phyloP scores from a whole-genome alignment of 371 early-diverging fungal species.

The Syncephalis plumigaleata region DNA sequence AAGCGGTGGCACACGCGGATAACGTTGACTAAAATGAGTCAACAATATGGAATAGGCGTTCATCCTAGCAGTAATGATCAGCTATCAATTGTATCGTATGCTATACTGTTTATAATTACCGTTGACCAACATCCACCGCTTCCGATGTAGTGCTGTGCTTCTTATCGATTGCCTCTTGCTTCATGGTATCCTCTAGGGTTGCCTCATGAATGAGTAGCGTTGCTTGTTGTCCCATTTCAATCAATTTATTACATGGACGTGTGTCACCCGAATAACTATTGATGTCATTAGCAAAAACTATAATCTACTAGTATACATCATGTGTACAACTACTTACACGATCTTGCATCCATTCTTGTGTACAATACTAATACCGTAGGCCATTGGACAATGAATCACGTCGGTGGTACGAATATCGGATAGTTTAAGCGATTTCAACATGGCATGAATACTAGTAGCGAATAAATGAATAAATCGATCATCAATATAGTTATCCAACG shows the following conservation, averaged over 20 bases:
- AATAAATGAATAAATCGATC: too few species aligned
- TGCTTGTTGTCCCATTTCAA: constrained; percentile 46
- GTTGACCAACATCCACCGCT: constrained; percentile 66
- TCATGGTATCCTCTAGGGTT: constrained; percentile 72
- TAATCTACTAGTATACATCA: background rate
- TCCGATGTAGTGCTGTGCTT: constrained; percentile 82
- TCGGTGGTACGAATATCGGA: constrained; percentile 33
- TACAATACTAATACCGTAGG: constrained; percentile 56
- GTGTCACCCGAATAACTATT: constrained; percentile 91
- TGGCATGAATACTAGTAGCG: background rate
- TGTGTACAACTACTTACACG: constrained; percentile 22
- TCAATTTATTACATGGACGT: constrained; percentile 66
- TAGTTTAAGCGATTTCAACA: constrained; percentile 28
- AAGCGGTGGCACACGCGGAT: constrained; percentile 59
- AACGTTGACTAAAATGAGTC: constrained; percentile 98
- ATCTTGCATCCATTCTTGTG: constrained; percentile 46
- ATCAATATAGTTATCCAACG: too few species aligned
- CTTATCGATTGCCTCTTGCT: constrained; percentile 68
- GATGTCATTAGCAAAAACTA: background rate
- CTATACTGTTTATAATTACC: constrained; percentile 13
- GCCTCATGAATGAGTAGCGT: constrained; percentile 94
- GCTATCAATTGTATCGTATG: background rate
- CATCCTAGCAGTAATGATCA: constrained; percentile 25
- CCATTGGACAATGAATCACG: constrained; percentile 65
- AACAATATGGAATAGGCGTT: constrained; percentile 65